Conservation (phyloP, 495 filamentous ascomycete species). For the Trichoderma virens region DNA sequence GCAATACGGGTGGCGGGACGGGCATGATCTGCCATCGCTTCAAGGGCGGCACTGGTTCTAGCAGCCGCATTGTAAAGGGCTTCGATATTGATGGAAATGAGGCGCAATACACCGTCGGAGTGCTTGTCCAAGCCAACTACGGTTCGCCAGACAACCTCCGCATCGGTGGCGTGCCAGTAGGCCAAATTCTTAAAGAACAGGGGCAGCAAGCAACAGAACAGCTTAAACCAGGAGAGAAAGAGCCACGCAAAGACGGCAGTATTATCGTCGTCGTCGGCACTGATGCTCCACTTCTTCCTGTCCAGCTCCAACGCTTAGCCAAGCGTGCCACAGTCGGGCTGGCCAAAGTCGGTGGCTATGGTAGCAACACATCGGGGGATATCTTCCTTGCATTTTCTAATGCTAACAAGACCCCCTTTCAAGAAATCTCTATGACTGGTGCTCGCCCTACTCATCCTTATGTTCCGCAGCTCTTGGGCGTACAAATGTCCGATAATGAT, state of each 20-base stretch:
- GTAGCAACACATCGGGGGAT: conserved; percentile 43
- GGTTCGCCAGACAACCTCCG: conserved; percentile 34
- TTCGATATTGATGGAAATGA: conserved; percentile 19
- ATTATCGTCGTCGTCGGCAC: conserved; percentile 48
- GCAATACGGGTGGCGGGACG: conserved; percentile 45
- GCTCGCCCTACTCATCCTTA: conserved; percentile 22
- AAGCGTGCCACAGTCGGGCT: conserved; percentile 45
- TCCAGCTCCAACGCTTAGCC: conserved; percentile 45
- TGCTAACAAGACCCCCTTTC: conserved; percentile 32
- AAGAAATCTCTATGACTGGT: conserved; percentile 20
- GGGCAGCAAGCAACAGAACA: conserved; percentile 21
- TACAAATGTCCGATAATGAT: conserved; percentile 38
- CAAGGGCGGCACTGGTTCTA: conserved; percentile 45
- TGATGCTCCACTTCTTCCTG: conserved; percentile 41
- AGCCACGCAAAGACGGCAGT: conserved; percentile 33
- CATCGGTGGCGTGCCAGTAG: conserved; percentile 43
- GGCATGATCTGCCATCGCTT: conserved; percentile 46
- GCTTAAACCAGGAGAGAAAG: conserved; percentile 19
- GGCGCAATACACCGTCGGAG: conserved; percentile 40
- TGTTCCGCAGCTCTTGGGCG: conserved; percentile 28
- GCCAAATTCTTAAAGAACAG: conserved; percentile 29
- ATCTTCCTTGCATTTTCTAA: conserved; percentile 49
- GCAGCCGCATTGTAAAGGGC: conserved; percentile 36
- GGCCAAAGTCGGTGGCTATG: conserved; percentile 40
- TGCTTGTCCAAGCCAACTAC: conserved; percentile 46